Conservation (phyloP, 148 eudicot genomes). For the Euryodendron excelsum region DNA sequence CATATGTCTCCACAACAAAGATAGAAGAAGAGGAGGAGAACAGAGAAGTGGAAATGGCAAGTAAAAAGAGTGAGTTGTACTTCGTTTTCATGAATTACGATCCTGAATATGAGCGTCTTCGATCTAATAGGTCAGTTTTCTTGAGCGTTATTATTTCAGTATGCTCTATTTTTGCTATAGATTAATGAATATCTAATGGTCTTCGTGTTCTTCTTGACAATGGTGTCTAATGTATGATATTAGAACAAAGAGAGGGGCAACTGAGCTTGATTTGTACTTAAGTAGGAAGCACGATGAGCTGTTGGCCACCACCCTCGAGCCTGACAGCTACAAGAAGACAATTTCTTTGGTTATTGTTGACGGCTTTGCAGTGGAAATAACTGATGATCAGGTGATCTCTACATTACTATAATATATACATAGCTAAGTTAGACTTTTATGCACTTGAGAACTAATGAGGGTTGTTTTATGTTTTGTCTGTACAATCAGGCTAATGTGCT, state of each 20-base stretch:
- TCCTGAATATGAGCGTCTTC: conserved; percentile 83
- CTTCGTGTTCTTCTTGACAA: neutral
- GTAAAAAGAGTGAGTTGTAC: conserved; percentile 41
- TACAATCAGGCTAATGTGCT: conserved; percentile 57
- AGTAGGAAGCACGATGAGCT: conserved; percentile 77
- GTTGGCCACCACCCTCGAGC: conserved; percentile 49
- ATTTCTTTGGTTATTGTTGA: conserved; percentile 80
- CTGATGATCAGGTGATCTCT: conserved; percentile 58
- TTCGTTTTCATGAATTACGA: conserved; percentile 86
- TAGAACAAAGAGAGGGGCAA: conserved; percentile 64
- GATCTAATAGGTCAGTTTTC: conserved; percentile 49
- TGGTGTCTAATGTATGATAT: neutral
- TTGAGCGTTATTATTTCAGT: no score
- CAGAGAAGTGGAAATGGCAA: conserved; percentile 34
- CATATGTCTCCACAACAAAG: conserved; percentile 4
- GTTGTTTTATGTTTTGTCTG: no score
- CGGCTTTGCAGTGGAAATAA: conserved; percentile 72
- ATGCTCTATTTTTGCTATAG: no score
- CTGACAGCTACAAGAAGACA: conserved; percentile 63
- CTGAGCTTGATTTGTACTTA: conserved; percentile 66
- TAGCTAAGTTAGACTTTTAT: no score
- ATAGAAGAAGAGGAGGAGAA: conserved; percentile 1
- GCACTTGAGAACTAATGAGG: no score
- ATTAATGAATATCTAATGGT: neutral
- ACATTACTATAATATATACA: neutral